A percentile compares a stretch with the other conserved stretches of the same genome.
Conservation (phyloP, 1,284 basidiomycete species). For the Inonotus obliquus region DNA sequence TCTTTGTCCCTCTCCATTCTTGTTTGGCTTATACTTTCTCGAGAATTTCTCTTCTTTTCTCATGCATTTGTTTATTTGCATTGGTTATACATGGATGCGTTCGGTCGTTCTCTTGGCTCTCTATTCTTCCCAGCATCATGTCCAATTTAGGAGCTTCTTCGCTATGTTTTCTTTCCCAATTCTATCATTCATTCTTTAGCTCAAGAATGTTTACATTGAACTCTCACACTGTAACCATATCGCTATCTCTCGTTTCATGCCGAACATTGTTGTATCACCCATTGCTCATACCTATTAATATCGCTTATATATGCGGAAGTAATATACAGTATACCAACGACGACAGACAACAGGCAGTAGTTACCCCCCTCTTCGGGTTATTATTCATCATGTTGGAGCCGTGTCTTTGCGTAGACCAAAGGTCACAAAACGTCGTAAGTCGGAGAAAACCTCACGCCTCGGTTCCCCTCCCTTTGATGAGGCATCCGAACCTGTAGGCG, state of each 20-base stretch:
- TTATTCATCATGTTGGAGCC: constrained; percentile 29
- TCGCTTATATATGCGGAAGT: not conserved
- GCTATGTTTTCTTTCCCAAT: too few species aligned
- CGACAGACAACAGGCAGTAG: not conserved
- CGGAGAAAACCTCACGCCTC: constrained; percentile 77
- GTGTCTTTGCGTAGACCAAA: constrained; percentile 77
- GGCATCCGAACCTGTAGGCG: constrained; percentile 44
- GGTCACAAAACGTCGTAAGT: constrained; percentile 79
- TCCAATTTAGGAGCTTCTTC: not conserved
- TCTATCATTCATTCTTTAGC: not conserved
- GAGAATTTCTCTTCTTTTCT: too few species aligned
- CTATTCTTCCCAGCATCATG: not conserved
- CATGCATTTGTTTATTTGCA: not conserved
- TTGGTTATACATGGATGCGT: not conserved
- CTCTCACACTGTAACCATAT: not conserved
- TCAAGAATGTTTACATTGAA: not conserved
- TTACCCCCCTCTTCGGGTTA: not conserved
- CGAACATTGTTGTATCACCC: not conserved
- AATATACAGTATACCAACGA: not conserved
- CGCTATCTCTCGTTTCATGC: not conserved
- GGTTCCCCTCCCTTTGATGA: constrained; percentile 41
- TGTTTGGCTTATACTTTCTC: not conserved
- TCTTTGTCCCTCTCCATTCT: not conserved
- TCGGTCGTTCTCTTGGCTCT: not conserved
- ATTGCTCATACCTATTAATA: constrained; percentile 1